These are phyloP conservation scores for Dendrocalamus latiflorus DNA, from an alignment of 202 grass and related monocot genomes.

Conservation along the genomic window DNA sequence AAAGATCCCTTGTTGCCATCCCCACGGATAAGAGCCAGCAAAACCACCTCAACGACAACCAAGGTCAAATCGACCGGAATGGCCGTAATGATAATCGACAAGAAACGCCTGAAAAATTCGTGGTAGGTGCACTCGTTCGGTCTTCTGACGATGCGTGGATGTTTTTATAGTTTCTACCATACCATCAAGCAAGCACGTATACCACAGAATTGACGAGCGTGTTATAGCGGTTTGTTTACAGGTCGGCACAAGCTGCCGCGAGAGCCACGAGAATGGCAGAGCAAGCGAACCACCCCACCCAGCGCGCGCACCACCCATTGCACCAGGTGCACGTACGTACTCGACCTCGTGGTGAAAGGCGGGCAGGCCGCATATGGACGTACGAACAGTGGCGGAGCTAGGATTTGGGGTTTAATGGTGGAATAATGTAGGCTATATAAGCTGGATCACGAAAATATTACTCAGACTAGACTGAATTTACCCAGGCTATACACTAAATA, in stretches of 20 bases:
- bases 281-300: not conserved
- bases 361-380: too few relatives aligned
- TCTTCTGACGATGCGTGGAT: not conserved
- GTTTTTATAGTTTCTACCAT: not conserved
- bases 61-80: constrained; percentile 2
- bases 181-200: not conserved
- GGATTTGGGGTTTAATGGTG: too few relatives aligned
- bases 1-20: not conserved
- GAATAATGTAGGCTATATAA: too few relatives aligned
- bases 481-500: too few relatives aligned
- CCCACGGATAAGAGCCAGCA: not conserved
- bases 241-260: not conserved
- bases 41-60: too few relatives aligned
- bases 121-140: too few relatives aligned
- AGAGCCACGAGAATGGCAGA: not conserved
- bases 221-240: not conserved
- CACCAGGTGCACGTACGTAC: too few relatives aligned
- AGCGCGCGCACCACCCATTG: not conserved
- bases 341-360: too few relatives aligned
- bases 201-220: not conserved
- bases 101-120: not conserved
- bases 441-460: too few relatives aligned
- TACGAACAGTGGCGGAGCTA: too few relatives aligned
- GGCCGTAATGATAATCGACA: not conserved
- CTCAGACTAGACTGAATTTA: too few relatives aligned